These are phyloP conservation scores for Cocos nucifera DNA, from an alignment of 176 grass and related monocot genomes.

Conservation along the genomic window DNA sequence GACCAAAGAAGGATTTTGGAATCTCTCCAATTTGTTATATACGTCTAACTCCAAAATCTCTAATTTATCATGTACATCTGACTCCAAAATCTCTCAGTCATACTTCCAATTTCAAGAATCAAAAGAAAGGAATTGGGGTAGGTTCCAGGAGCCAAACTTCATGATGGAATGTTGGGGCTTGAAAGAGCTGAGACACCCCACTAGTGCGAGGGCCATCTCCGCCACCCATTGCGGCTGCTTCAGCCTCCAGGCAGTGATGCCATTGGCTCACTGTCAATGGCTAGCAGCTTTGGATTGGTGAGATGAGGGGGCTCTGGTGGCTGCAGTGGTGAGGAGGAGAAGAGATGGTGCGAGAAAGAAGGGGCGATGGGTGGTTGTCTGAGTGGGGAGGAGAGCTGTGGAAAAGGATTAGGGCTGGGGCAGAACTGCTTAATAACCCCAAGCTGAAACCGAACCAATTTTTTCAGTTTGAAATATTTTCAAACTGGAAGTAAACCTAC, in stretches of 20 bases:
- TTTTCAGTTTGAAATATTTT: no score
- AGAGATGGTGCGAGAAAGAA: no score
- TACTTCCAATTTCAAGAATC: conserved; percentile 27
- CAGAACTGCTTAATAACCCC: no score
- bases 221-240: conserved; percentile 59
- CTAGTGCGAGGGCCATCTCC: conserved; percentile 58
- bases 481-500: no score
- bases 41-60: conserved; percentile 29
- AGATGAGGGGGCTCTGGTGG: no score
- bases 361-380: no score
- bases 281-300: no score
- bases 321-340: no score
- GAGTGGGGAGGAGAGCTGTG: no score
- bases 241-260: conserved; percentile 4
- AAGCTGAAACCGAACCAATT: no score
- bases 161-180: conserved; percentile 73
- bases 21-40: conserved; percentile 53
- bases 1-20: conserved; percentile 47
- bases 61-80: conserved; percentile 55
- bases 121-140: conserved; percentile 6
- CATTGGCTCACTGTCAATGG: no score
- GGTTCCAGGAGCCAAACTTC: conserved; percentile 70
- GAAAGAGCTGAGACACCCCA: conserved; percentile 70
- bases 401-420: no score
- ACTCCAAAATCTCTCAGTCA: conserved; percentile 39